phyloP scores from a whole-genome alignment of 2,329 filamentous ascomycete genomes.

The Gnomoniopsis smithogilvyi region DNA sequence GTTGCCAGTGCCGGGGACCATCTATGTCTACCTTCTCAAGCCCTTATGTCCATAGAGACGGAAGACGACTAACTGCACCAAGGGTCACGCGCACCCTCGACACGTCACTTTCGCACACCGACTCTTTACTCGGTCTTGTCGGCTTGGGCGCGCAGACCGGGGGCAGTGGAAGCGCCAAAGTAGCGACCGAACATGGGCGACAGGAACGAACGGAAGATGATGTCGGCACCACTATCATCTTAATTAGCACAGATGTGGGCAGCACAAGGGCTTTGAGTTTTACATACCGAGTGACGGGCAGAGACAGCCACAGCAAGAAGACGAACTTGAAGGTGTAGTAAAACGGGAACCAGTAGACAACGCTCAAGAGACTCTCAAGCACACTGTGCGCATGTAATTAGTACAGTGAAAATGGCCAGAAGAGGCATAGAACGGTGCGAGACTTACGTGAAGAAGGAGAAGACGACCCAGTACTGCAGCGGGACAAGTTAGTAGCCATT shows the following conservation, averaged over 20 bases:
- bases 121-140: slow-evolving; percentile 66
- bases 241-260: background rate
- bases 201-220: slow-evolving; percentile 96
- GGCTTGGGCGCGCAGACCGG: slow-evolving; percentile 85
- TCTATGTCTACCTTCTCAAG: background rate
- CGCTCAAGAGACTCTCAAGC: slow-evolving; percentile 76
- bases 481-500: slow-evolving; percentile 30
- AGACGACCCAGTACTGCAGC: slow-evolving; percentile 80
- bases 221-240: slow-evolving; percentile 74
- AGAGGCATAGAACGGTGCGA: background rate
- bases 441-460: slow-evolving; percentile 70
- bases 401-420: background rate
- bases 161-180: slow-evolving; percentile 78
- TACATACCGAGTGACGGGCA: slow-evolving; percentile 86
- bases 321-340: slow-evolving; percentile 99
- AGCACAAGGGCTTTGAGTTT: slow-evolving; percentile 2
- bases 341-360: slow-evolving; percentile 95
- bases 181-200: slow-evolving; percentile 89
- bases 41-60: background rate
- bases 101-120: background rate
- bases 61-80: background rate
- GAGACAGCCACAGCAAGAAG: slow-evolving; percentile 94
- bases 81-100: slow-evolving; percentile 21
- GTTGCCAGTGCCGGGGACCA: slow-evolving; percentile 23
- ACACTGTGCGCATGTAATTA: slow-evolving; percentile 43